Percentiles rank a stretch among this genome's conserved stretches.
Evolutionary conservation across 352 stramenopile genomes (phyloP).

Genomic region (Hyaloperonospora arabidopsidis): DNA sequence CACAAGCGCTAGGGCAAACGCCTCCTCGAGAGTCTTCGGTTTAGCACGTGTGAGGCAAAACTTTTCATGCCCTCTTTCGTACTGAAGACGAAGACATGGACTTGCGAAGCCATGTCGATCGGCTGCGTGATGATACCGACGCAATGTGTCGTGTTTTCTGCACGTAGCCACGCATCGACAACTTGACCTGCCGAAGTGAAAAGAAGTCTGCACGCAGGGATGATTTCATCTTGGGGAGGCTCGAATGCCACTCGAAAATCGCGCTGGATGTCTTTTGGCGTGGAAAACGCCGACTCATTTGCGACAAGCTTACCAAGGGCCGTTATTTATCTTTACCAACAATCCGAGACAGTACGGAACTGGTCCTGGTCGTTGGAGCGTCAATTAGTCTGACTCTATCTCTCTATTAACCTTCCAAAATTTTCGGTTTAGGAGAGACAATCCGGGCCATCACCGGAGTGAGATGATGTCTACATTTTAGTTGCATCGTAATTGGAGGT

Average conservation of each 20-base stretch:
- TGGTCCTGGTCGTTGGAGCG: background rate
- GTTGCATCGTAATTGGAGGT: slow-evolving; percentile 1
- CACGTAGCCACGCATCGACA: too few relatives aligned
- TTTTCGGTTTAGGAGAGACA: slow-evolving; percentile 1
- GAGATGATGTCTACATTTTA: slow-evolving; percentile 1
- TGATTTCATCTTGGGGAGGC: background rate
- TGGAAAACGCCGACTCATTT: background rate
- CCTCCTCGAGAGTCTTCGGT: too few relatives aligned
- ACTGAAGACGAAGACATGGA: too few relatives aligned
- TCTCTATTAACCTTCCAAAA: slow-evolving; percentile 4
- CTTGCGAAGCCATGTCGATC: too few relatives aligned
- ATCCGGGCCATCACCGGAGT: background rate
- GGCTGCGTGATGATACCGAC: too few relatives aligned
- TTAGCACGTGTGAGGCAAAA: too few relatives aligned
- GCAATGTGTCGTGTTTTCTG: too few relatives aligned
- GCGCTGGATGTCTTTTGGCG: background rate
- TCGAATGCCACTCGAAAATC: background rate
- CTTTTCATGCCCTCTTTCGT: too few relatives aligned
- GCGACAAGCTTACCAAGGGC: background rate
- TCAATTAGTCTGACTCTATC: background rate
- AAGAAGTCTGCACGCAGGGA: background rate
- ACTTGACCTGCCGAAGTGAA: too few relatives aligned
- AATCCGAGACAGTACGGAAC: background rate
- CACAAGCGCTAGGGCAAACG: too few relatives aligned
- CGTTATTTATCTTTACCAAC: background rate